These are phyloP conservation scores for Xerocomellus dryophilus DNA, from an alignment of 768 basidiomycete species.

Conservation along the genomic window DNA sequence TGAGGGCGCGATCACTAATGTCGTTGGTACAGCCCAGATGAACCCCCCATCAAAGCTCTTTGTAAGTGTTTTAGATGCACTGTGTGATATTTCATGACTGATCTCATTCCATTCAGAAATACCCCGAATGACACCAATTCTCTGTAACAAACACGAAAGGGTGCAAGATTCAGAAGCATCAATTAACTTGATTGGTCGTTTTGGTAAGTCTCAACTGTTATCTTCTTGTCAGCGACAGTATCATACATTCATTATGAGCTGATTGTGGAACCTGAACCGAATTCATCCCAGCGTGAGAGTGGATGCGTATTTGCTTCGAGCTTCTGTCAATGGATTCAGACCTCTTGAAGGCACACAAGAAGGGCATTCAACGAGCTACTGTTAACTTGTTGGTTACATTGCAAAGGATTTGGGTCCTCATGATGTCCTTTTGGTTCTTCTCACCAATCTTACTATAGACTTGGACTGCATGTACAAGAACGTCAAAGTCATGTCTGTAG, in stretches of 20 bases:
- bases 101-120: slow-evolving; percentile 50
- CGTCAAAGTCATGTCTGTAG: slow-evolving; percentile 98
- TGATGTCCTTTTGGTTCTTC: slow-evolving; percentile 90
- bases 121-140: slow-evolving; percentile 99
- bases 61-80: slow-evolving; percentile 53
- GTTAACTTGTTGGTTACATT: slow-evolving; percentile 99
- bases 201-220: slow-evolving; percentile 45
- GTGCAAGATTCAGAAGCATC: slow-evolving; percentile 99
- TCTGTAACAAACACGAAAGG: slow-evolving; percentile 98
- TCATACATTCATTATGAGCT: slow-evolving; percentile 42
- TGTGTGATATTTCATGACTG: neutral
- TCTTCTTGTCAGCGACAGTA: neutral
- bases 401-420: slow-evolving; percentile 99
- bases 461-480: slow-evolving; percentile 98
- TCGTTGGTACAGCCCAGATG: slow-evolving; percentile 99
- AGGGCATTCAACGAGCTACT: slow-evolving; percentile 95
- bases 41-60: slow-evolving; percentile 99
- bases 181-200: slow-evolving; percentile 99
- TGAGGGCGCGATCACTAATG: slow-evolving; percentile 97
- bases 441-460: too few species aligned
- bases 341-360: slow-evolving; percentile 97
- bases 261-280: slow-evolving; percentile 99
- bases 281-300: slow-evolving; percentile 96
- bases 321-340: too few species aligned
- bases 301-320: slow-evolving; percentile 99